Base-by-base conservation (phyloP, 1,284 basidiomycete genomes). In the Leccinum huronense region DNA sequence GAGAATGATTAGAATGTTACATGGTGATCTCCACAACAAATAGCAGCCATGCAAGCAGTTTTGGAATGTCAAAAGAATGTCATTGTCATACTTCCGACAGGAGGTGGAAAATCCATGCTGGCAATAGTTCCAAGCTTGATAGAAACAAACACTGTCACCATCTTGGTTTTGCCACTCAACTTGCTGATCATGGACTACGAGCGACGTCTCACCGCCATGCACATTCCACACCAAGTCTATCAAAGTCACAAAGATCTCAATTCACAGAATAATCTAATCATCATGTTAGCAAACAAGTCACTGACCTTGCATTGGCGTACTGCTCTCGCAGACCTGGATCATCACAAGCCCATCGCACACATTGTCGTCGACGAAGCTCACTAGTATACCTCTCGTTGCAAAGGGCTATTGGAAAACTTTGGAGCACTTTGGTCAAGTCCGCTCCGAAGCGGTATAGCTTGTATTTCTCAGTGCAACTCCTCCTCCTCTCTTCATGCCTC, bases 41-140 rank as follows among this genome's bases (percentile, higher is more conserved):
- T 2, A 2, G 23, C 33, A 33, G 33, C 64, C 2, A 63, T 66
- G 36, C 2, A 5, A 2, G 19, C 31, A 1, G 13, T 64, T 0
- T n/a, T 68, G 1, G 0, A 45, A 10, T 1, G 5, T 0, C 0
- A 58, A 0, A 38, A 1, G 3, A 66, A 68, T 8, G 11, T 63
- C 0, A 5, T 68, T 0, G 42, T 14, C 8, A 30, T 68, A 0
- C 30, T 68, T 0, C 27, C 38, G 0, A 68, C 62, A 0, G 66
- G 64, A 5, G 64, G 57, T 1, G 66, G 62, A 0, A 68, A 68
- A 53, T 68, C 66, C 0, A 68, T 68, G 66, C 27, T 68, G 14
- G 66, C 57, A 0, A 62, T 68, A 1, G n/a, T 68, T 0, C 66
- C 67, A 0, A 61, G 61, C 30, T 1, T 67, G 3, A 0, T 67